phyloP scores from a whole-genome alignment of 1,139 yeast species.

The Protomyces inouyei region DNA sequence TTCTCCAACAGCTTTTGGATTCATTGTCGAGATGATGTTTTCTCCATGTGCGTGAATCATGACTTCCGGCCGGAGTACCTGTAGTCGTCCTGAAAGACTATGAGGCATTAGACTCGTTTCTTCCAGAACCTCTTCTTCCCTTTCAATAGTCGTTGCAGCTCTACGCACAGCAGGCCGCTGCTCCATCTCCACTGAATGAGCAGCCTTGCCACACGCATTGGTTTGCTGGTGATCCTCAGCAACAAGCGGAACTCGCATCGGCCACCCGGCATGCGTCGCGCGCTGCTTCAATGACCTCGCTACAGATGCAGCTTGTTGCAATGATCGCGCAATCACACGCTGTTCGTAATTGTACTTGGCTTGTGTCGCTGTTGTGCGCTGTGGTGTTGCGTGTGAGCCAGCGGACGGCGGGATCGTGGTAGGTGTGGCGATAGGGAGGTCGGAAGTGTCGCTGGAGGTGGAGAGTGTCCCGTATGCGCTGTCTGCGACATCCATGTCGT shows the following conservation, averaged over 20 bases:
- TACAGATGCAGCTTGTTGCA: conserved; percentile 9
- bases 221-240: not conserved
- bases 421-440: not conserved
- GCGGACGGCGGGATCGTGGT: not conserved
- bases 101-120: not conserved
- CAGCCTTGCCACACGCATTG: not conserved
- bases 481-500: not conserved
- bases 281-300: conserved; percentile 5
- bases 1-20: conserved; percentile 19
- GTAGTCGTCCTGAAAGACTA: conserved; percentile 1
- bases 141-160: conserved; percentile 4
- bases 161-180: conserved; percentile 7
- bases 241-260: conserved; percentile 16
- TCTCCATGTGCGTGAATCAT: conserved; percentile 23
- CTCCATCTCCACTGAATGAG: not conserved
- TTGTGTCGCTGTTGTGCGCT: not conserved
- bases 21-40: conserved; percentile 22
- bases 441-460: not conserved
- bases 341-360: conserved; percentile 8
- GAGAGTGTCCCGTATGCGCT: not conserved
- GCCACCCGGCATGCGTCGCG: conserved; percentile 22
- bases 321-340: conserved; percentile 15
- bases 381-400: not conserved
- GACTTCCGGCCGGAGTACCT: conserved; percentile 18
- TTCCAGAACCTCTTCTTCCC: not conserved